Base-by-base conservation (phyloP, 108 stramenopile genomes). In the Cyclostephanos tholiformis region DNA sequence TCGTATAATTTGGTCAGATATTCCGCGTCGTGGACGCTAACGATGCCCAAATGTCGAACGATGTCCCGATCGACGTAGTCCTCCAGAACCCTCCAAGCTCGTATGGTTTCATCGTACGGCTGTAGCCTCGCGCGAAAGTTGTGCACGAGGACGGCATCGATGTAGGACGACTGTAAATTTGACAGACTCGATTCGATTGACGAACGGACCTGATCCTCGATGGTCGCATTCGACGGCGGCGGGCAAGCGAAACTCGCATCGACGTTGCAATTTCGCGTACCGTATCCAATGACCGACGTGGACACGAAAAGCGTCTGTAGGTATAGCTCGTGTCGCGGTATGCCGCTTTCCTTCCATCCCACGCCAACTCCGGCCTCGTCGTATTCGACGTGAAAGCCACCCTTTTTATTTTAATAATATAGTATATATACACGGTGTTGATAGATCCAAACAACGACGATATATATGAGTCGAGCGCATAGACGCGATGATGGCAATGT, bases 111-210 rank as follows among this genome's bases (percentile, higher is more conserved):
- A 46, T 65, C 63, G 9, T 66, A 70, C 35, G 51, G 65, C 51
- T 79, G 66, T 12, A 80, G 26, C 63, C 71, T 84, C 29, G 79
- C 79, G 12, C 79, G 79, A 72, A 80, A 80, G 39, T 84, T 84
- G 41, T 84, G 82, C n/a, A 80, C 74, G 26, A 84, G 59, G 1
- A 76, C 67, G 12, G 82, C 72, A 55, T 84, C 82, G 19, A 84
- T 36, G 26, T 84, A 84, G 17, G 50, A 36, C 46, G 82, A 80
- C 36, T 72, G 69, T 12, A 84, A 23, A 67, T 80, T 80, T 50
- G 39, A 25, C 32, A 84, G 46, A 16, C 79, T 80, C 7, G 74
- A 76, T 30, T 65, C 12, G 0, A 84, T 57, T 0, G 82, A 76
- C 22, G 76, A 35, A 23, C 76, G 69, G 8, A 84, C 79, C 65